Base-by-base conservation (phyloP, 2,329 filamentous ascomycete species). In the Calonectria crousiana region DNA sequence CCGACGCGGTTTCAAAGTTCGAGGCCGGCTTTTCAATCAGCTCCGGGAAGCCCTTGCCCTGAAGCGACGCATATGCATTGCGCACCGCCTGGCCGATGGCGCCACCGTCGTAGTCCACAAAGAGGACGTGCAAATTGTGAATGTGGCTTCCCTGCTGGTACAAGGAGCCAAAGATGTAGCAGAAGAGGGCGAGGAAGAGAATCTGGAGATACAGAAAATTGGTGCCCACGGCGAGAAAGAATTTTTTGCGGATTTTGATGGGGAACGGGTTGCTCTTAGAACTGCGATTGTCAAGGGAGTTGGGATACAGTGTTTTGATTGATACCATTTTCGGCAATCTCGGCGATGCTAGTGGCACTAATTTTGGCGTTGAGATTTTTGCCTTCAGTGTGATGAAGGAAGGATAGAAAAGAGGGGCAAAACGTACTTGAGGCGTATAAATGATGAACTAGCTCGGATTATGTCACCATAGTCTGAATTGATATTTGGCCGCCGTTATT, bases 131-230 rank as follows among this genome's bases (percentile, higher is more conserved):
- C 9, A 79, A 41, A 16, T 75, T 78, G 52, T 78, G 67, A 11
- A 51, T 74, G 32, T 77, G 76, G 51, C 65, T 69, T 0, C 70
- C 73, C 52, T 80, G 75, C 52, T 74, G 77, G 32, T 71, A 80
- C 23, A 80, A 38, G 6, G 78, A 67, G 5, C 78, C 78, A 38
- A 80, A 77, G 14, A 79, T 71, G 44, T 80, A 79, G 73, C 75
- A 75, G 52, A 79, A 79, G 16, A 80, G 74, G 14, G 62, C 69
- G 5, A 80, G 65, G 44, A 80, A 79, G 13, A 80, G 49, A 10
- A 80, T 23, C 18, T 76, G 92, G 93, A 78, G 92, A 6, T 74
- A 69, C 52, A 79, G 23, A 26, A 79, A 74, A 44, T 79, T 79
- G 11, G 70, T 51, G 18, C 68, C 49, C 1, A 53, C 75, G 2